Evolutionary conservation across 129 eudicot species (phyloP), one percentile per base, ranked within the genome.

Genomic region (Smallanthus sonchifolius): DNA sequence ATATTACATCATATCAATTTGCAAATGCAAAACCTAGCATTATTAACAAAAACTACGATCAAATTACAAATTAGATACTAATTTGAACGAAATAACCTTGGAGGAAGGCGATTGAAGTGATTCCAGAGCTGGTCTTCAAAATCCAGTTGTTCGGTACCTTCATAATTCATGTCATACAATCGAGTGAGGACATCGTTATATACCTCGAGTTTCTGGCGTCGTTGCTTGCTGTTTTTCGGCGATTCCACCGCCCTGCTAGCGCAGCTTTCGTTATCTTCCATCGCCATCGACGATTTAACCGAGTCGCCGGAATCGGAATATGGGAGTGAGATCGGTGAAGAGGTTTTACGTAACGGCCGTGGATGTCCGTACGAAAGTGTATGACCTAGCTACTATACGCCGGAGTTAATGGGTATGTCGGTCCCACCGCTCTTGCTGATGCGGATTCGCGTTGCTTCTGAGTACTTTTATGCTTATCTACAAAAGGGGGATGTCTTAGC

Each of bases 61-160:
- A 32, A 24, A 73, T 7, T 5, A 10, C n/a, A 52, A 13, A 35
- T 32, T 7, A 42, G 10, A n/a, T 49, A n/a, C 10, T 15, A 49
- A 15, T 15, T 15, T 4, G 8, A 30, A 4, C n/a, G 0, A 45
- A 14, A 24, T 16, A 17, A 89, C 96, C 91, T 81, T 32, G 88
- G 84, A 37, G 96, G 96, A 42, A 90, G 91, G 30, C 96, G 96
- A 75, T 83, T 80, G 51, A 90, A 90, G 76, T 90, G 96, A 69
- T 57, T 72, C 96, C 96, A 90, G 0, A 90, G 81, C 86, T 87
- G 87, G 49, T 87, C 85, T 63, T 83, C 91, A 39, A 90, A 90
- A 65, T 81, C 94, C 61, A 82, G 84, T 7, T 47, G 81, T 32
- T 52, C 38, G 19, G 84, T 80, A 44, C 86, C 95, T 14, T 79